Conservation (phyloP, 1,139 yeast species). For the Pichia sp. region DNA sequence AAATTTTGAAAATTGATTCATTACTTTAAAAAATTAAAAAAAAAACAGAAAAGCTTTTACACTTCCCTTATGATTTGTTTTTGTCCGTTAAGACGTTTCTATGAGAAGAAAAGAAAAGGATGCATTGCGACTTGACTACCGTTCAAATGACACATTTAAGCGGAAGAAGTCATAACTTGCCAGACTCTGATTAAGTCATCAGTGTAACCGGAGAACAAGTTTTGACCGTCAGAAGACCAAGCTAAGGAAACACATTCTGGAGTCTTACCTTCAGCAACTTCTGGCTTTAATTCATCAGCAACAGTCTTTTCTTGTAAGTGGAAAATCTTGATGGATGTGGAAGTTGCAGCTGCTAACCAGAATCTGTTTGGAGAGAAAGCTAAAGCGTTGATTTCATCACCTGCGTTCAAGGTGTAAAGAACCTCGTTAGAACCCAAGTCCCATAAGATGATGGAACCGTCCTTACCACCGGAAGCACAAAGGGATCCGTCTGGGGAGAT, state of each 20-base stretch:
- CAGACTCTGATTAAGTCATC: constrained; percentile 99
- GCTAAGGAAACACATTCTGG: constrained; percentile 98
- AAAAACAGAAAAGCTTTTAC: no score
- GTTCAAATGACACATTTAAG: no score
- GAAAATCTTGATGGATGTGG: constrained; percentile 97
- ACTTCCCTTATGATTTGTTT: no score
- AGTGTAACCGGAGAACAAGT: constrained; percentile 99
- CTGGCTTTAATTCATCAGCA: constrained; percentile 99
- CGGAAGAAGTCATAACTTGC: constrained; percentile 95
- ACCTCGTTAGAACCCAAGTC: constrained; percentile 85
- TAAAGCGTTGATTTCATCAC: constrained; percentile 96
- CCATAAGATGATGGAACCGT: constrained; percentile 99
- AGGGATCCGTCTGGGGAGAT: constrained; percentile 99
- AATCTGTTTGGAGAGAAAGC: constrained; percentile 99
- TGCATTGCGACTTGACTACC: no score
- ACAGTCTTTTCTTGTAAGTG: constrained; percentile 93
- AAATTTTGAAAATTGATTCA: no score
- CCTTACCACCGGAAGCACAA: constrained; percentile 99
- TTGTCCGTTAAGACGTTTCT: no score
- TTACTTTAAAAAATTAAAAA: no score
- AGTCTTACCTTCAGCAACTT: constrained; percentile 93
- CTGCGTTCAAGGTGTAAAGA: constrained; percentile 91
- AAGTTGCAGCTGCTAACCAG: constrained; percentile 99
- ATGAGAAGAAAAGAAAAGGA: no score
- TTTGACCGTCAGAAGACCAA: constrained; percentile 99